phyloP scores from a whole-genome alignment of 2,329 filamentous ascomycete genomes.

The Botrytis byssoidea region DNA sequence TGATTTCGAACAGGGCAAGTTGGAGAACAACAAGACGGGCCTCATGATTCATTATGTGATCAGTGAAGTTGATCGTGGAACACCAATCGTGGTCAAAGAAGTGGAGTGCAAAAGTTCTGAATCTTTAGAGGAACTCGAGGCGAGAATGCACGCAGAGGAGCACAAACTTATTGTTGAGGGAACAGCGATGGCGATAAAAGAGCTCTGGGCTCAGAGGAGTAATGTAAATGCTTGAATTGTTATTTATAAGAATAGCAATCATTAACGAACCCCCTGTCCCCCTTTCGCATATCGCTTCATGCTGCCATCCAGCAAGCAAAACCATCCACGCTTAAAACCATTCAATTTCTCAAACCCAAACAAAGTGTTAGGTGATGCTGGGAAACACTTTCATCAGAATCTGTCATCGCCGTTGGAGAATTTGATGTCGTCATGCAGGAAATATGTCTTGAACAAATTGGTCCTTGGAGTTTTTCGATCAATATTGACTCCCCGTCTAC shows the following conservation, averaged over 20 bases:
- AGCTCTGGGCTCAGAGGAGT: constrained; percentile 38
- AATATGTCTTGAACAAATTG: neutral
- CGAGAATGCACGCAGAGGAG: constrained; percentile 73
- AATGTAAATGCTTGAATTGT: constrained; percentile 14
- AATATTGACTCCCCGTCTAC: neutral
- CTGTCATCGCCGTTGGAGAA: constrained; percentile 3
- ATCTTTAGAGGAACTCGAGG: constrained; percentile 62
- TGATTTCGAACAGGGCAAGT: constrained; percentile 63
- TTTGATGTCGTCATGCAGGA: neutral
- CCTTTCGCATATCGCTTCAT: neutral
- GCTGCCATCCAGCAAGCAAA: neutral
- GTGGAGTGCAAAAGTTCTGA: constrained; percentile 66
- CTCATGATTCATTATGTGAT: constrained; percentile 90
- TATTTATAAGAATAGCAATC: constrained; percentile 12
- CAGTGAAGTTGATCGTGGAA: constrained; percentile 74
- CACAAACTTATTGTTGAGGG: constrained; percentile 78
- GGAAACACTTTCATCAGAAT: neutral
- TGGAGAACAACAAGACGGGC: constrained; percentile 67
- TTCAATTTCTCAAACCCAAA: constrained; percentile 4
- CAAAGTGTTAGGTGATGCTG: neutral
- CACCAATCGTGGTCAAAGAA: constrained; percentile 68
- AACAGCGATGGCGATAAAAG: constrained; percentile 51
- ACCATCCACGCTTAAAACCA: neutral
- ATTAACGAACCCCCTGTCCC: neutral
- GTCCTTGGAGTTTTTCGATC: neutral